Evolutionary conservation across 31 red algal genomes (phyloP).

Genomic region (Porphyra umbilicalis): DNA sequence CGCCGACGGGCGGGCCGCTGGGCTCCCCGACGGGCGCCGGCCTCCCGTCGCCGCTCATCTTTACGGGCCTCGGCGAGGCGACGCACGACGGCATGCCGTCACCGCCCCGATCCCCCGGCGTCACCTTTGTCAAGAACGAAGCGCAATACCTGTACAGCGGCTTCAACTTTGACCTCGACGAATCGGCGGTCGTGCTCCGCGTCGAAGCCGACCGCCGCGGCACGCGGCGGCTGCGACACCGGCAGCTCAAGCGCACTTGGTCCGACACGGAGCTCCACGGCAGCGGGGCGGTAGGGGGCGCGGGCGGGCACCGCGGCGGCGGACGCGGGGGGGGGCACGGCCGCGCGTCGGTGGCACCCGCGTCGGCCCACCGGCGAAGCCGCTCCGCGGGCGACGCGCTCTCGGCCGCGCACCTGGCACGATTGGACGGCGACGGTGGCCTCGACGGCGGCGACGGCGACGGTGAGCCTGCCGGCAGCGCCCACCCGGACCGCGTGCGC

Average conservation of each 20-base stretch:
- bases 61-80: neutral
- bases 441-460: no score
- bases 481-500: neutral
- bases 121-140: conserved; percentile 43
- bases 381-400: neutral
- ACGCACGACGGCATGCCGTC: neutral
- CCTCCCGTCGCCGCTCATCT: neutral
- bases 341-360: neutral
- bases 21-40: neutral
- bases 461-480: neutral
- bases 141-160: conserved; percentile 29
- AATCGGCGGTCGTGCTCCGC: neutral
- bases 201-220: neutral
- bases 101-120: neutral
- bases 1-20: neutral
- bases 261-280: neutral
- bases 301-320: neutral
- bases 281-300: no score
- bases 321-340: neutral
- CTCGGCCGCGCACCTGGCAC: neutral
- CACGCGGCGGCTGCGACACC: neutral
- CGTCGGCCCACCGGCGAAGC: neutral
- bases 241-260: neutral
- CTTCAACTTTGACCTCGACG: neutral
- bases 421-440: neutral